Conservation (phyloP, 768 basidiomycete species). For the Termitomyces sp. region DNA sequence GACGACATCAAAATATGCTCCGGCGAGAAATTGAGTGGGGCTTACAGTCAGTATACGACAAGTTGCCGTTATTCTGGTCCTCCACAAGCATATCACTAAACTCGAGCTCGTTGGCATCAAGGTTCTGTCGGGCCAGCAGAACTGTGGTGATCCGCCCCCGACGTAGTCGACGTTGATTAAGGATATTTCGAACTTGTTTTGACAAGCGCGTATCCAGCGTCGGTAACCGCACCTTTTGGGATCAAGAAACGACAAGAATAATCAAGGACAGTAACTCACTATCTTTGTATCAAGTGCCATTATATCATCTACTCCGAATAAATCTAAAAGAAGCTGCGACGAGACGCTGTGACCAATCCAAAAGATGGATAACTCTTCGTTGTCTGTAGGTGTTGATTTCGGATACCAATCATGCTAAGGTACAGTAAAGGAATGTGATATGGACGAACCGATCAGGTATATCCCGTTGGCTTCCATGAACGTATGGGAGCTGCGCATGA, state of each 20-base stretch:
- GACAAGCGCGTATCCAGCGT: slow-evolving; percentile 70
- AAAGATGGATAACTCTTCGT: slow-evolving; percentile 80
- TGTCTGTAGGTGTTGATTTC: slow-evolving; percentile 46
- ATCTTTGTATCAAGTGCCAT: slow-evolving; percentile 60
- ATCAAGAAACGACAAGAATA: neutral
- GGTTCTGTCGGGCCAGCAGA: slow-evolving; percentile 81
- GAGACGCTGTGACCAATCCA: slow-evolving; percentile 87
- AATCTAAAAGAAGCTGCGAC: slow-evolving; percentile 73
- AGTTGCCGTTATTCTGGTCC: slow-evolving; percentile 93
- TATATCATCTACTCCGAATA: slow-evolving; percentile 82
- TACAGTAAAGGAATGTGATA: slow-evolving; percentile 1
- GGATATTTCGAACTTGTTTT: slow-evolving; percentile 77
- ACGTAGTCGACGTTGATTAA: slow-evolving; percentile 57
- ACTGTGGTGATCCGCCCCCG: slow-evolving; percentile 53
- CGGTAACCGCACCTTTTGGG: slow-evolving; percentile 62
- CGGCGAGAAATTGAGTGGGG: slow-evolving; percentile 5
- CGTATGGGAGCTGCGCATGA: slow-evolving; percentile 76
- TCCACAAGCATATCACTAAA: slow-evolving; percentile 97
- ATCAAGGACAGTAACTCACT: slow-evolving; percentile 33
- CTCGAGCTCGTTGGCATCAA: slow-evolving; percentile 91
- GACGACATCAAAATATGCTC: slow-evolving; percentile 2
- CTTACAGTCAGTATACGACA: slow-evolving; percentile 89
- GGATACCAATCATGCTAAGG: neutral
- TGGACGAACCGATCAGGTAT: slow-evolving; percentile 78
- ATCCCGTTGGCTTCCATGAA: slow-evolving; percentile 89